phyloP scores from a whole-genome alignment of 2,329 filamentous ascomycete genomes.

The Bipolaris victoriae region DNA sequence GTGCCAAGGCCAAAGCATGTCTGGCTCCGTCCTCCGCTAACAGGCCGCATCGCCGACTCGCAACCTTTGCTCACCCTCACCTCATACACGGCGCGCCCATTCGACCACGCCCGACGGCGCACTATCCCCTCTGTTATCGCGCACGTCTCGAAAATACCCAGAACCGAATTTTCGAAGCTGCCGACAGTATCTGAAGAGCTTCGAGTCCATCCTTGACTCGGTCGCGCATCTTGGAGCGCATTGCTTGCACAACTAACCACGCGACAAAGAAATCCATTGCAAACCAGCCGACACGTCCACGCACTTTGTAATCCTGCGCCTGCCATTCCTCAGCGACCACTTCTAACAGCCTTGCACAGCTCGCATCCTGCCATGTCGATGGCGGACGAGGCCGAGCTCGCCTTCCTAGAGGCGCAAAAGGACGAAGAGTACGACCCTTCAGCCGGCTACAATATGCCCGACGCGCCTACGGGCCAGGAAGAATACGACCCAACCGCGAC shows the following conservation, averaged over 20 bases:
- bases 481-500: slow-evolving; percentile 49
- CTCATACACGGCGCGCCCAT: slow-evolving; percentile 16
- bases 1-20: slow-evolving; percentile 20
- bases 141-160: slow-evolving; percentile 13
- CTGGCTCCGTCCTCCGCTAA: slow-evolving; percentile 5
- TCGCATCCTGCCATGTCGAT: slow-evolving; percentile 40
- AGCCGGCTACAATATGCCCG: slow-evolving; percentile 49
- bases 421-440: slow-evolving; percentile 48
- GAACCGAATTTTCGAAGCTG: slow-evolving; percentile 1
- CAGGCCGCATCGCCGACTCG: slow-evolving; percentile 15
- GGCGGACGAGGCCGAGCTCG: slow-evolving; percentile 61
- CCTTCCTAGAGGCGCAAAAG: slow-evolving; percentile 59
- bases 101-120: slow-evolving; percentile 18
- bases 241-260: slow-evolving; percentile 23
- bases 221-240: slow-evolving; percentile 12
- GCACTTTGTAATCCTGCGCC: slow-evolving; percentile 20
- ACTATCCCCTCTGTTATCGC: slow-evolving; percentile 13
- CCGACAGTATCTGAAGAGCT: slow-evolving; percentile 1
- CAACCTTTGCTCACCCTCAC: slow-evolving; percentile 14
- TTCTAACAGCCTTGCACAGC: slow-evolving; percentile 21
- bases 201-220: slow-evolving; percentile 9
- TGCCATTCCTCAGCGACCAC: slow-evolving; percentile 5
- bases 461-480: slow-evolving; percentile 52
- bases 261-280: slow-evolving; percentile 36
- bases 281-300: slow-evolving; percentile 15